A percentile compares a stretch with the other conserved stretches of the same genome.
Evolutionary conservation across 2,329 filamentous ascomycete species (phyloP).

Genomic region (Sporothrix euskadiensis): DNA sequence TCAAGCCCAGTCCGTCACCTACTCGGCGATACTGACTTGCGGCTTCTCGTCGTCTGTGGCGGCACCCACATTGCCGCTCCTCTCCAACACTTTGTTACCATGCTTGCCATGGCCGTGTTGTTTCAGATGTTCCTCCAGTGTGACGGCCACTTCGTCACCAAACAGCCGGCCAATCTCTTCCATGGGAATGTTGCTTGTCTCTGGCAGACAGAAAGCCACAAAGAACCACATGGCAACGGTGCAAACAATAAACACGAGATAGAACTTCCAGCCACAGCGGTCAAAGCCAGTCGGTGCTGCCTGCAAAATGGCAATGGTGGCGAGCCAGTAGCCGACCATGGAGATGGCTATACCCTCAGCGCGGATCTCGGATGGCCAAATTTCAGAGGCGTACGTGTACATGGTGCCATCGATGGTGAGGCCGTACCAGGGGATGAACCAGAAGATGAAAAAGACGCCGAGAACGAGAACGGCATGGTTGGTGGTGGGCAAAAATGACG

Average conservation of each 20-base stretch:
- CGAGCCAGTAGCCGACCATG: constrained; percentile 19
- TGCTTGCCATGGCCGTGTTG: not conserved
- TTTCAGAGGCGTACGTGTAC: constrained; percentile 17
- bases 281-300: constrained; percentile 1
- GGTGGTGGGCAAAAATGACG: constrained; percentile 12
- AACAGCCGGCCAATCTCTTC: constrained; percentile 20
- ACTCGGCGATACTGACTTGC: not conserved
- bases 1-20: too few relatives aligned
- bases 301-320: constrained; percentile 13
- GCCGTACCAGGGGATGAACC: constrained; percentile 24
- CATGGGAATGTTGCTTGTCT: constrained; percentile 22
- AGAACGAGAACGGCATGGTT: constrained; percentile 2
- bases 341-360: constrained; percentile 15
- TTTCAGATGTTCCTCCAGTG: constrained; percentile 16
- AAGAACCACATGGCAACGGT: constrained; percentile 5
- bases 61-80: not conserved
- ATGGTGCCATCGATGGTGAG: constrained; percentile 12
- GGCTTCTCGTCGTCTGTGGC: not conserved
- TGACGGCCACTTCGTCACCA: constrained; percentile 20
- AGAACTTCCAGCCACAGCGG: constrained; percentile 19
- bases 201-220: constrained; percentile 3
- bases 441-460: constrained; percentile 24
- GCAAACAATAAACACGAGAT: not conserved
- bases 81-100: not conserved
- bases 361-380: constrained; percentile 12